Percentiles rank a stretch among this genome's conserved stretches.
These are phyloP conservation scores for Eimeria tenella DNA, from an alignment of 169 alveolate species.

Conservation along the genomic window DNA sequence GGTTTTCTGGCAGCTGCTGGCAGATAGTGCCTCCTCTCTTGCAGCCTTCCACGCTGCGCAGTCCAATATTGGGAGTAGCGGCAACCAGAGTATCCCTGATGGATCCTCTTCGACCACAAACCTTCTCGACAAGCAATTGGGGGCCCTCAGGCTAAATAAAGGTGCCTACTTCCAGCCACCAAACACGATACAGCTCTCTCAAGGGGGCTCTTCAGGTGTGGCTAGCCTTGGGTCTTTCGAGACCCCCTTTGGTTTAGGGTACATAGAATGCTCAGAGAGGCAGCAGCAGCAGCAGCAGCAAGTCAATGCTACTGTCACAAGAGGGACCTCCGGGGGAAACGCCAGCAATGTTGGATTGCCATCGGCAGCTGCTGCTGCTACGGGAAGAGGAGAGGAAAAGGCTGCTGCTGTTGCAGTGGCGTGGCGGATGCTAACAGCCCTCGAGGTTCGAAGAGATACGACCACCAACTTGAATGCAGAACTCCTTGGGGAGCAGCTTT, in stretches of 20 bases:
- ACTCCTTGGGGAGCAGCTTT: not conserved
- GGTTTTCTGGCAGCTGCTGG: slow-evolving; percentile 18
- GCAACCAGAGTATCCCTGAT: not conserved
- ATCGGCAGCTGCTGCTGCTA: slow-evolving; percentile 2
- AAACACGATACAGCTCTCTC: not conserved
- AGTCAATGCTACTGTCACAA: not conserved
- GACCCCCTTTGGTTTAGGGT: slow-evolving; percentile 33
- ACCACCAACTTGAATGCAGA: not conserved
- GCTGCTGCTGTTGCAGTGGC: slow-evolving; percentile 1
- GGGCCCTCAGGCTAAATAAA: slow-evolving; percentile 12
- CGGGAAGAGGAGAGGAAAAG: not conserved
- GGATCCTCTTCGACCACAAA: not conserved
- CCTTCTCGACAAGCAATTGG: slow-evolving; percentile 16
- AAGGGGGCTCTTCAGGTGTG: not conserved
- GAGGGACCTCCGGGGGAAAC: not conserved
- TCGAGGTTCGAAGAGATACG: not conserved
- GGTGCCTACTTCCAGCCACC: not conserved
- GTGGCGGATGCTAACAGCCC: slow-evolving; percentile 2
- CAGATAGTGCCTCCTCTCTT: not conserved
- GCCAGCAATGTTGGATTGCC: not conserved
- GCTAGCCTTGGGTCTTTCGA: slow-evolving; percentile 27
- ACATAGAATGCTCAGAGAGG: not conserved
- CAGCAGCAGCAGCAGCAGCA: slow-evolving; percentile 40
- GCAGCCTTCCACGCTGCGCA: not conserved
- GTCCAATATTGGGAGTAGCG: not conserved